phyloP scores from a whole-genome alignment of 306 rosid species.

The Acacia melanoxylon region DNA sequence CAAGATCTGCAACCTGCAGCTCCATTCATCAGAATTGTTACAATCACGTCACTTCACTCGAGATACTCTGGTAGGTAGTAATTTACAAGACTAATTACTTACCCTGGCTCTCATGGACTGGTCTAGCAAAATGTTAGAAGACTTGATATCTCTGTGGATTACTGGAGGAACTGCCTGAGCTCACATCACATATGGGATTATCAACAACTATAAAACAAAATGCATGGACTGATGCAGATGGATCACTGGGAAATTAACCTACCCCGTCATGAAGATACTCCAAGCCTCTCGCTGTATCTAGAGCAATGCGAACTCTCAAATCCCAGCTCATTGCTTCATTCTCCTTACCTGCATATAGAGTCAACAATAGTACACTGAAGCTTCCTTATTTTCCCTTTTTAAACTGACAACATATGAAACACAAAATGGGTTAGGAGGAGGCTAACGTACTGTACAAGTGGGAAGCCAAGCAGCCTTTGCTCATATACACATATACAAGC shows the following conservation, averaged over 20 bases:
- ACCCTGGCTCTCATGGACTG: conserved; percentile 96
- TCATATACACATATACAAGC: conserved; percentile 91
- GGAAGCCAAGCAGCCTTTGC: conserved; percentile 91
- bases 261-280: conserved; percentile 99
- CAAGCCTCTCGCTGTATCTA: conserved; percentile 93
- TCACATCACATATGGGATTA: conserved; percentile 2
- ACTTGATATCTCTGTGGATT: conserved; percentile 92
- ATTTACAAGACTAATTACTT: conserved; percentile 16
- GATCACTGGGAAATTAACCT: conserved; percentile 26
- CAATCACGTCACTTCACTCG: neutral
- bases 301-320: conserved; percentile 79
- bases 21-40: neutral
- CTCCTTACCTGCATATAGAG: conserved; percentile 52
- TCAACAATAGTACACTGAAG: conserved; percentile 1
- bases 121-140: conserved; percentile 84
- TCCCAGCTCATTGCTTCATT: conserved; percentile 77
- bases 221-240: neutral
- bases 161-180: conserved; percentile 97
- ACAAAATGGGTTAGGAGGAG: neutral
- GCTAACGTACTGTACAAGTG: conserved; percentile 82
- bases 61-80: too few relatives aligned
- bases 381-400: neutral
- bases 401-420: neutral
- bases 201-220: conserved; percentile 5
- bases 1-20: conserved; percentile 92